phyloP scores from a whole-genome alignment of 495 filamentous ascomycete species.

The Tuber indicum region DNA sequence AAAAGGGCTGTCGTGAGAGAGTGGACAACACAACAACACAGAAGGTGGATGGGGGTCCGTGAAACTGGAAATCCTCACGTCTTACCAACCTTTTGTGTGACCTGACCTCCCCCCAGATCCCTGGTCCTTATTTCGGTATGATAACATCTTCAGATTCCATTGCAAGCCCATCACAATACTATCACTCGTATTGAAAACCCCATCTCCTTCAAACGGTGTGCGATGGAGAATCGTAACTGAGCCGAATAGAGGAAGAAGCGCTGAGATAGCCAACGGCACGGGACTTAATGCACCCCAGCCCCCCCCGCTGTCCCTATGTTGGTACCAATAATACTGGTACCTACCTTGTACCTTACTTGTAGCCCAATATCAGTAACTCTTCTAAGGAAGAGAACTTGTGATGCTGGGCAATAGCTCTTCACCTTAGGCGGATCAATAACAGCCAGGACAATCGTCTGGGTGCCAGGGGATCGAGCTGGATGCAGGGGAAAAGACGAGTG shows the following conservation, averaged over 20 bases:
- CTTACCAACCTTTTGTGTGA: background rate
- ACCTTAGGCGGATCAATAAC: background rate
- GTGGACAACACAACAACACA: conserved; percentile 3
- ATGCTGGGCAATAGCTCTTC: background rate
- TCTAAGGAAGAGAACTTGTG: background rate
- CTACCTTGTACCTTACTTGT: background rate
- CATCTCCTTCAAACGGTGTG: background rate
- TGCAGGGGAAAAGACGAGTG: background rate
- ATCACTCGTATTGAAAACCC: background rate
- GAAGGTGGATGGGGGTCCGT: background rate
- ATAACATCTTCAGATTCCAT: background rate
- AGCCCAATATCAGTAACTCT: background rate
- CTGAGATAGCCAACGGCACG: background rate
- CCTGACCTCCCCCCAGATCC: background rate
- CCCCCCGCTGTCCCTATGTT: background rate
- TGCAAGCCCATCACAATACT: background rate
- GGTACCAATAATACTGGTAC: background rate
- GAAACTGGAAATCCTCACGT: background rate
- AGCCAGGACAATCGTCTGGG: background rate
- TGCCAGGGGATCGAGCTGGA: background rate
- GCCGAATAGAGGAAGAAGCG: background rate
- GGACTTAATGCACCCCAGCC: background rate
- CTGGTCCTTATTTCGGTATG: background rate
- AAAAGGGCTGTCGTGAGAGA: background rate
- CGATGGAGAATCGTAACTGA: background rate